Conservation (phyloP, 192 early-diverging fungal genomes). For the Linnemannia zychae region DNA sequence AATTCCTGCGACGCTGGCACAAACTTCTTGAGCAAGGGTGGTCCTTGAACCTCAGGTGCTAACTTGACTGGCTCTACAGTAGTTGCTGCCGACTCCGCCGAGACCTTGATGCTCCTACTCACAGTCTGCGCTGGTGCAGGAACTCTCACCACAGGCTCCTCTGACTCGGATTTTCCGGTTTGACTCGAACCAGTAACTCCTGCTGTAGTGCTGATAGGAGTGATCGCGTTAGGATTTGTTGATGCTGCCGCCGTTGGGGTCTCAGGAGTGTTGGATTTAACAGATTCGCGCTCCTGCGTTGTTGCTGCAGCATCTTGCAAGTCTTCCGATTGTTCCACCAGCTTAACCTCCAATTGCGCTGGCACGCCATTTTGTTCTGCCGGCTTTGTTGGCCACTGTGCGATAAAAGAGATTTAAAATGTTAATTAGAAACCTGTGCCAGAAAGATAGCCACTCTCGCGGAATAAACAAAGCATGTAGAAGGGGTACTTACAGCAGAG, state of each 20-base stretch:
- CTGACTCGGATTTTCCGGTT: background rate
- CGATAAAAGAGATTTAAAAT: background rate
- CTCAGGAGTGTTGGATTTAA: background rate
- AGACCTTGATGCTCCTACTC: background rate
- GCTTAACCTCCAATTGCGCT: background rate
- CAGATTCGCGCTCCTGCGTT: background rate
- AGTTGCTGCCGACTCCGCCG: background rate
- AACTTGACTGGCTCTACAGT: background rate
- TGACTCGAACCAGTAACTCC: background rate
- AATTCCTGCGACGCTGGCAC: background rate
- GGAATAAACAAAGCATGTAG: background rate
- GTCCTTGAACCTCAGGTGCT: background rate
- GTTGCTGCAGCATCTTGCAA: background rate
- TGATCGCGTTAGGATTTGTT: background rate
- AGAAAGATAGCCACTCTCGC: background rate
- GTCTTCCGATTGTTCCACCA: conserved; percentile 3
- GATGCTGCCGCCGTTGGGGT: background rate
- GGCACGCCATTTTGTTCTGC: background rate
- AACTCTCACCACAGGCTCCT: background rate
- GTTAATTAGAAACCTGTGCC: background rate
- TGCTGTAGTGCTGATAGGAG: background rate
- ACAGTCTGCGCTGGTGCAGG: background rate
- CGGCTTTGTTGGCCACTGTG: conserved; percentile 28
- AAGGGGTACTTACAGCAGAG: conserved; percentile 1
- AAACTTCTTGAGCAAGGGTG: background rate